Evolutionary conservation across 2,329 filamentous ascomycete species (phyloP), one percentile per base, ranked within the genome.

Genomic region (Cladobotryum mycophilum): DNA sequence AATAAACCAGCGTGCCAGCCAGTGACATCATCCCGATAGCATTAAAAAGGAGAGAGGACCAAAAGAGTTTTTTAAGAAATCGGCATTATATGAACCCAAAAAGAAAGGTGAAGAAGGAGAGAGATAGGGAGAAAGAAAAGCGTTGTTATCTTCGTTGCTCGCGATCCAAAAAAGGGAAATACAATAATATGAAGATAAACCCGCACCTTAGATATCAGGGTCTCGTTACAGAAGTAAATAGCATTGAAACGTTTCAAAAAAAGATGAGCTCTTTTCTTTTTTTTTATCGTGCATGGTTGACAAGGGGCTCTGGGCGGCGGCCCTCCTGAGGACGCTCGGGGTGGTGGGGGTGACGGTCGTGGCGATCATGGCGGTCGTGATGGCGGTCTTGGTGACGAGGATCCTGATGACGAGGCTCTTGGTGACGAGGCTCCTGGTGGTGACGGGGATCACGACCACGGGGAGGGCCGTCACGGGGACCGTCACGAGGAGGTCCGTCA

Each of bases 271-370:
- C 25, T 11, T 30, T 30, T 30, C 20, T 20, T 30, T 30, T 25
- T 41, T 45, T 12, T 45, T 45, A 61, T 42, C 56, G 54, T 13
- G 65, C 66, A 8, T 58, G 60, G 41, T 63, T 62, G 17, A 67
- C 65, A 18, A 68, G 53, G 36, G 65, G 65, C 46, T 65, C 65
- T 8, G 45, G 44, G 22, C 44, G 52, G 22, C 52, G 52, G 20
- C 20, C 20, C 30, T 53, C 52, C 45, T 51, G 52, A 37, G 44
- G 51, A 22, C 48, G 51, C 47, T 56, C 52, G 12, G 45, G 49
- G 22, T 44, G 41, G 25, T 44, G 41, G 33, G 20, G 41, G 13
- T 12, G 41, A 4, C 25, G 17, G 20, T 22, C 20, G 41, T 44
- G 41, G 13, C 41, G 41, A 7, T 33, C 18, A 5, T 36, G 47